Evolutionary conservation across 148 eudicot species (phyloP).

Genomic region (Euryodendron excelsum): DNA sequence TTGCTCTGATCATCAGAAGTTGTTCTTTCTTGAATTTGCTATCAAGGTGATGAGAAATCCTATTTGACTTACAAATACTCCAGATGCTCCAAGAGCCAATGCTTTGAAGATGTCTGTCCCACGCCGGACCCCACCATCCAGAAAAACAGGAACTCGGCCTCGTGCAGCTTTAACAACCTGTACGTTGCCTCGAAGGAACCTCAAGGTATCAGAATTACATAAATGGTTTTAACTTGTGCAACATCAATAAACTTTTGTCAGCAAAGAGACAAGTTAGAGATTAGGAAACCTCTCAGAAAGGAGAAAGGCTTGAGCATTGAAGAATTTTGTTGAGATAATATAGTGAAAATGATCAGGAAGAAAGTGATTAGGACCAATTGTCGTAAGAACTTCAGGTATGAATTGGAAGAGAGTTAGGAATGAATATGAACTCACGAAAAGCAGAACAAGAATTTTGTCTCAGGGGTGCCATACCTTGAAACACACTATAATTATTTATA

Average conservation of each 20-base stretch:
- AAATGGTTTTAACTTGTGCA: background rate
- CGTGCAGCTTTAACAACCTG: constrained; percentile 69
- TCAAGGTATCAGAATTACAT: background rate
- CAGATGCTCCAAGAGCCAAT: constrained; percentile 81
- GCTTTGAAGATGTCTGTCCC: constrained; percentile 92
- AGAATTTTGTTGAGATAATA: background rate
- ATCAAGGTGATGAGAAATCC: background rate
- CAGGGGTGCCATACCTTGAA: too few species aligned
- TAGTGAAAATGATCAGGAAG: background rate
- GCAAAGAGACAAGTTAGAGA: background rate
- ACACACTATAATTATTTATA: too few species aligned
- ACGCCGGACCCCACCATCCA: constrained; percentile 85
- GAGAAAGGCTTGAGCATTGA: background rate
- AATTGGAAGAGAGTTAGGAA: background rate
- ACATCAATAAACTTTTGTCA: background rate
- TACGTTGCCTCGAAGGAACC: background rate
- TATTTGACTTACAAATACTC: constrained; percentile 64
- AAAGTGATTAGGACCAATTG: background rate
- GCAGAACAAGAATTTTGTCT: too few species aligned
- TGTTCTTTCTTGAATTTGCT: background rate
- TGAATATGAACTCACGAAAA: background rate
- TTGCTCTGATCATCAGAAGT: background rate
- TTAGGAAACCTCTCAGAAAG: background rate
- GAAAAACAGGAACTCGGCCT: constrained; percentile 64
- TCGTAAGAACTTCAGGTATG: background rate